phyloP scores from a whole-genome alignment of 163 green algal genomes.

The Trebouxia gelatinosa region DNA sequence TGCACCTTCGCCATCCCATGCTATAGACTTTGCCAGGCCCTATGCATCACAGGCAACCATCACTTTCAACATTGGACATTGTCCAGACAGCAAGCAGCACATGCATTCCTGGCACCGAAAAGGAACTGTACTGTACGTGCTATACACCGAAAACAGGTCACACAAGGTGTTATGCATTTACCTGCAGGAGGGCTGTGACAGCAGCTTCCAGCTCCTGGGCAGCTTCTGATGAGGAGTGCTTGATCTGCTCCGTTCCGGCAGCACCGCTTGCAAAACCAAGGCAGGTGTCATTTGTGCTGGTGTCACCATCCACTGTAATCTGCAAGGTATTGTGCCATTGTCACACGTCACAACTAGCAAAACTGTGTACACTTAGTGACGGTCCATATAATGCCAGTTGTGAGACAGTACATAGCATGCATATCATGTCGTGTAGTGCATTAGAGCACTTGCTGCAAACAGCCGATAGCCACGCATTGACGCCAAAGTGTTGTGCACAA shows the following conservation, averaged over 20 bases:
- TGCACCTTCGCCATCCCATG: conserved; percentile 97
- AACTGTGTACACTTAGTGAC: background rate
- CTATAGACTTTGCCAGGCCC: conserved; percentile 93
- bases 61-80: too few relatives aligned
- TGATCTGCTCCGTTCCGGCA: conserved; percentile 64
- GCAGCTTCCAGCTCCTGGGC: conserved; percentile 80
- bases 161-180: too few relatives aligned
- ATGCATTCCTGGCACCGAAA: too few relatives aligned
- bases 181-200: conserved; percentile 87
- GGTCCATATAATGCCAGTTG: background rate
- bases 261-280: conserved; percentile 87
- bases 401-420: background rate
- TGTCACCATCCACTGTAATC: conserved; percentile 97
- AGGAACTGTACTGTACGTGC: too few relatives aligned
- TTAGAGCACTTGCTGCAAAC: too few relatives aligned
- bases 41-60: too few relatives aligned
- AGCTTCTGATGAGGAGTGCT: conserved; percentile 60
- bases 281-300: conserved; percentile 96
- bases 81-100: too few relatives aligned
- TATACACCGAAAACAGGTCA: too few relatives aligned
- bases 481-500: too few relatives aligned
- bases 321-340: conserved; percentile 49
- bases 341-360: background rate
- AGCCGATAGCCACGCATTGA: too few relatives aligned
- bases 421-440: too few relatives aligned